Evolutionary conservation across 805 yeast species (phyloP), one percentile per base, ranked within the genome.

Genomic region (Isabelozyma gotoi): DNA sequence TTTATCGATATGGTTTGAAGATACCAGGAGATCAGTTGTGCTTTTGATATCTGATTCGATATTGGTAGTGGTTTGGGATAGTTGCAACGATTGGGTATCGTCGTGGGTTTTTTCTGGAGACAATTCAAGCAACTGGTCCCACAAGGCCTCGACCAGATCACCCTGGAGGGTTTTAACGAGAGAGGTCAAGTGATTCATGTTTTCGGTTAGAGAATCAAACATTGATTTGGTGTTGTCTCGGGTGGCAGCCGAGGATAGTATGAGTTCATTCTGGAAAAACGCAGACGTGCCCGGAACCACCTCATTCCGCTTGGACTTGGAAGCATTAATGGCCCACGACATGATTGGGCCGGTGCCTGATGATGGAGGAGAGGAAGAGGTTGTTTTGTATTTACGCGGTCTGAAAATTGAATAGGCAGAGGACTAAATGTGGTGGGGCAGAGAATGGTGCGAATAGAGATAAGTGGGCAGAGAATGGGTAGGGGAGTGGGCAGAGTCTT

Each of bases 251-350:
- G 39, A 18, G 16, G 39, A 36, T 15, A 20, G n/a, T 5, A 11
- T 3, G 12, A 36, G 18, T 51, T 78, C 81, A 39, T 59, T 59
- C 27, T 76, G 65, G 38, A 77, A 64, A 80, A 81, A 79, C 47
- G 65, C 73, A 10, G 80, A 73, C 2, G 82, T 62, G 5, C 83
- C 85, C 1, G 81, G 81, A 4, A 74, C 65, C n/a, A 59, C 48
- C 24, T 57, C 61, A 32, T 52, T 46, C 18, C 48, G 46, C 43
- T 50, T 49, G 20, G 56, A 57, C 43, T 55, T 56, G 42, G 67
- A 63, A 15, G 71, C 71, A 35, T 53, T 57, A 39, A 62, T 50
- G 31, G 67, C 71, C 73, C 73, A 67, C 42, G 60, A 55, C 15
- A 50, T 46, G 12, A 10, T 24, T 7, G 29, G 29, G n/a, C 12